phyloP scores from a whole-genome alignment of 768 basidiomycete genomes.

The Hygrophoropsis aurantiaca region DNA sequence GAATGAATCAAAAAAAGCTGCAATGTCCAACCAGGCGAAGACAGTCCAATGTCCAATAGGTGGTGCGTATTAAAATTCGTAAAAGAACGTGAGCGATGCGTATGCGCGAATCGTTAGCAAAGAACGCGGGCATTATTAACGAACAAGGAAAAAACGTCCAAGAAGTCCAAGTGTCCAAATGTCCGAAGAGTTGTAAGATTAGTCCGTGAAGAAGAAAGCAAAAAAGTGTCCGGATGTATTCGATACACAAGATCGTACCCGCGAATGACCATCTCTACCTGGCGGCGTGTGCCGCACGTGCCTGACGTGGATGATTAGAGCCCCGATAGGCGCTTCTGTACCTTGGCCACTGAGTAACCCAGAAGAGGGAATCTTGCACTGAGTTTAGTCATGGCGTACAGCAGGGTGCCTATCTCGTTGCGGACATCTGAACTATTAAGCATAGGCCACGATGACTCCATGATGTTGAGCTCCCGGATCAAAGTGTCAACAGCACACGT shows the following conservation, averaged over 20 bases:
- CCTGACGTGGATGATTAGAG: slow-evolving; percentile 1
- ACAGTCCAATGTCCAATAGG: not conserved
- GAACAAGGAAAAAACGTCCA: not conserved
- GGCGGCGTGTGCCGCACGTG: no score
- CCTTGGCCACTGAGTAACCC: slow-evolving; percentile 28
- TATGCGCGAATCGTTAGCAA: not conserved
- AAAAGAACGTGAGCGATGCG: slow-evolving; percentile 3
- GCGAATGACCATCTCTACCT: slow-evolving; percentile 2
- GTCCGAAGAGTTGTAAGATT: slow-evolving; percentile 4
- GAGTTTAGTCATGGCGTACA: slow-evolving; percentile 65
- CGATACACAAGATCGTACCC: not conserved
- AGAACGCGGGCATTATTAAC: not conserved
- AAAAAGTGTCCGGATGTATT: not conserved
- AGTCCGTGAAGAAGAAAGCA: not conserved
- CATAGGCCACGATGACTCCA: slow-evolving; percentile 65
- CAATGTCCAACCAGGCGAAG: not conserved
- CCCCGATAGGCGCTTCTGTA: slow-evolving; percentile 28
- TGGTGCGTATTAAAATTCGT: not conserved
- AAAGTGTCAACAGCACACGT: slow-evolving; percentile 65
- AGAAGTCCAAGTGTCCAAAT: slow-evolving; percentile 3
- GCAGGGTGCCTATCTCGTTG: slow-evolving; percentile 57
- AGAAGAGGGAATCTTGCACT: slow-evolving; percentile 61
- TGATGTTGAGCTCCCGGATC: slow-evolving; percentile 61
- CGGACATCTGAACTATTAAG: slow-evolving; percentile 58
- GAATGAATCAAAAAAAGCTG: not conserved